Evolutionary conservation across 108 stramenopile genomes (phyloP), one percentile per base, ranked within the genome.

Genomic region (Skeletonema grethae): DNA sequence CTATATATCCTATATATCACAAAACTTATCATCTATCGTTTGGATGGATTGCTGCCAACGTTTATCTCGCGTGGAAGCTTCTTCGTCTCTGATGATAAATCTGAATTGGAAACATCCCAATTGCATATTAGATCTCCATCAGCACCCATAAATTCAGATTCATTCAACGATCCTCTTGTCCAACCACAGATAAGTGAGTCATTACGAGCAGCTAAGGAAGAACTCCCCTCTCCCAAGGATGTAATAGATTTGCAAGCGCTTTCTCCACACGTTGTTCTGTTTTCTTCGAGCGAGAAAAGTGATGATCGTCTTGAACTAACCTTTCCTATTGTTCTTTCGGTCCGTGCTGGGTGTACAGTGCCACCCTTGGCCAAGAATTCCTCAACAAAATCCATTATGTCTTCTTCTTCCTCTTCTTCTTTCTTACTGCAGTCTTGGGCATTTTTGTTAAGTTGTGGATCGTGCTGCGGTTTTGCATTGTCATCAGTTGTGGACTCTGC

Each of bases 171-270:
- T 9, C 22, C n/a, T 16, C 50, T 53, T 24, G 48, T 48, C 45
- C 43, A 65, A 29, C 65, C 20, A 29, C 65, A 65, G 12, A 65
- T 65, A 15, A 65, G 18, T 13, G 65, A 65, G 9, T 24, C 65
- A 8, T 30, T 31, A 24, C 15, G 15, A n/a, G 41, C 15, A 13
- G 5, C 41, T n/a, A 5, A 4, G 13, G 15, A 15, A 3, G 41
- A 43, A 10, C 41, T 38, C 11, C 46, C 50, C 1, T 22, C 50
- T 53, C 20, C 50, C 50, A 53, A 22, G 0, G 50, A 53, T 24
- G 22, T 53, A 22, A 53, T 53, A 24, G 50, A 53, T 53, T 6
- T 53, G 50, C 6, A 22, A 20, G 22, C 22, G 22, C 50, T 53
- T n/a, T 53, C 50, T 22, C 50, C 50, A 9, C 3, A 53, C 7